Evolutionary conservation across 75 land plant genomes (phyloP), one percentile per base, ranked within the genome.

Genomic region (Selaginella moellendorffii): DNA sequence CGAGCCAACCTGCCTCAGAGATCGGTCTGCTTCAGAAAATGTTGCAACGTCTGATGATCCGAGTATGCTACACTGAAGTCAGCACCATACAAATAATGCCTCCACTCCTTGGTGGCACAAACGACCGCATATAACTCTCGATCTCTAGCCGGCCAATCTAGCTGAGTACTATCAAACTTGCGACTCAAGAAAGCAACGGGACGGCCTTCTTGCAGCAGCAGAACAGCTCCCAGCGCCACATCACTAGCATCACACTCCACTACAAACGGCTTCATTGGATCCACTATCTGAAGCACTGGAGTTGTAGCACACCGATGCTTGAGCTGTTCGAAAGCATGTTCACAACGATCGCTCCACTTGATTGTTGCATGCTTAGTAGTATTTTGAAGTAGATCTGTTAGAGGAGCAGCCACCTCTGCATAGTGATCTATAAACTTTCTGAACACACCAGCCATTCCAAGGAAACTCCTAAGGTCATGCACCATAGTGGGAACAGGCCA

Each of bases 171-270:
- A 12, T 28, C 42, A 2, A 72, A 29, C n/a, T 66, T 30, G 22
- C 52, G 17, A 20, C 63, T 65, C 26, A 0, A 31, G 53, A 66
- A 80, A 12, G 78, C 73, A 29, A 73, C 58, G 1, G 76, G 61
- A 0, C 53, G 36, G 1, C 62, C 66, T 0, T 62, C 31, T 64
- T 80, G 78, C 0, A n/a, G 0, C 0, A 76, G 29, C n/a, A n/a
- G n/a, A 0, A 76, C 70, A 24, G 52, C 65, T 0, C 78, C 75
- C 12, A 76, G 10, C 0, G 63, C 70, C 14, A 1, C 10, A 0
- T 66, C 66, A 0, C 63, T 62, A n/a, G 81, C 75, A 69, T 79
- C 78, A 0, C 18, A 21, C 31, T 68, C 31, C 10, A 79, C 24
- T 17, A 66, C 54, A 65, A 72, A 79, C n/a, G 0, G 2, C n/a